phyloP scores from a whole-genome alignment of 352 stramenopile genomes.

The Phytophthora uliginosa region DNA sequence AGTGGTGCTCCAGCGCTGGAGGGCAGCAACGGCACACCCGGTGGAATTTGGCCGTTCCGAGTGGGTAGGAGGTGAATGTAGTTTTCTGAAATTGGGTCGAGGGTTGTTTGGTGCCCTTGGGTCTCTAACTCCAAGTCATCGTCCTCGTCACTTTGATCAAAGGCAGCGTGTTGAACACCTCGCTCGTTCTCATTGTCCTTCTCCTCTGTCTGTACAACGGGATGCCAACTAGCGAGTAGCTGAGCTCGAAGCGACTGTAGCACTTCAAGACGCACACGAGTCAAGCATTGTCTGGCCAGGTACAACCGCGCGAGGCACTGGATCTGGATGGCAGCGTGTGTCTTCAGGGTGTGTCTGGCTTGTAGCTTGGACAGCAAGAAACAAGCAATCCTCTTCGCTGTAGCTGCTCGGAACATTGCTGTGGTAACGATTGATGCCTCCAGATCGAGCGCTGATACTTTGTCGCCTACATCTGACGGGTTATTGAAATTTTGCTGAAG shows the following conservation, averaged over 20 bases:
- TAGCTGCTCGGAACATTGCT: not conserved
- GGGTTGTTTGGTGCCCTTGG: not conserved
- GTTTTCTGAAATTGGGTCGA: slow-evolving; percentile 7
- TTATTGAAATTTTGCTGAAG: not conserved
- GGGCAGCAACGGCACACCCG: slow-evolving; percentile 28
- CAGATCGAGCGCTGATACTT: not conserved
- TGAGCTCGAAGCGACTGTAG: slow-evolving; percentile 25
- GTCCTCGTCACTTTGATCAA: slow-evolving; percentile 17
- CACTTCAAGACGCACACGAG: slow-evolving; percentile 3
- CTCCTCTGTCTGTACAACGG: not conserved
- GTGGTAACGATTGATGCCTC: not conserved
- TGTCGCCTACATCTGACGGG: not conserved
- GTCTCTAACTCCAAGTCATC: slow-evolving; percentile 14
- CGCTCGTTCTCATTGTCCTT: not conserved
- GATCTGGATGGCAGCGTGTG: slow-evolving; percentile 15
- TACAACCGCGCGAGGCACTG: slow-evolving; percentile 24
- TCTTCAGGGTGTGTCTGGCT: slow-evolving; percentile 5
- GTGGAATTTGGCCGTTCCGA: slow-evolving; percentile 36
- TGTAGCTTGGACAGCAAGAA: slow-evolving; percentile 22
- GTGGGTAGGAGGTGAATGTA: slow-evolving; percentile 35
- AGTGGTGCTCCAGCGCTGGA: slow-evolving; percentile 27
- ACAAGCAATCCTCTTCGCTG: slow-evolving; percentile 17
- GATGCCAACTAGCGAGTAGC: slow-evolving; percentile 20
- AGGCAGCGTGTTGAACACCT: not conserved
- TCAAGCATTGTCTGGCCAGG: slow-evolving; percentile 17